phyloP scores from a whole-genome alignment of 108 stramenopile genomes.

The Fragilariopsis cylindrus region DNA sequence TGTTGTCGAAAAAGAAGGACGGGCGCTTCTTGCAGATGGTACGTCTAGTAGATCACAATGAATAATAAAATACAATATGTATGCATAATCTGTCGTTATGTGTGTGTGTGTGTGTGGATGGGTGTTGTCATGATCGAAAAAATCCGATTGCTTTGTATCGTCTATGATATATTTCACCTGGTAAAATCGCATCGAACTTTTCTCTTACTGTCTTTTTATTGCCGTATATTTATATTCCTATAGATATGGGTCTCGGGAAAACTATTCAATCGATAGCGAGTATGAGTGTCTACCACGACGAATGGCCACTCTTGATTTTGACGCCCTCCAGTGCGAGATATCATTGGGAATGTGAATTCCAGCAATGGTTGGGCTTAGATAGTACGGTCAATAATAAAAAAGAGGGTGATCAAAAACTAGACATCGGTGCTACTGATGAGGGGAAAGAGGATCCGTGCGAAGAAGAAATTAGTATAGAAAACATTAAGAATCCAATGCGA shows the following conservation, averaged over 20 bases:
- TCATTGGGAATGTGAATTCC: slow-evolving; percentile 94
- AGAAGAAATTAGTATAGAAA: not conserved
- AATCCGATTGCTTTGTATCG: no score
- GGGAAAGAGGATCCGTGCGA: not conserved
- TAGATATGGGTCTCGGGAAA: slow-evolving; percentile 70
- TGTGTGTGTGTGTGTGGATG: slow-evolving; percentile 21
- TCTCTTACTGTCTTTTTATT: not conserved
- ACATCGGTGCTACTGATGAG: slow-evolving; percentile 19
- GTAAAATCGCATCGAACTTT: not conserved
- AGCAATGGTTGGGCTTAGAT: slow-evolving; percentile 73
- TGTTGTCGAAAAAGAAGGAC: slow-evolving; percentile 71
- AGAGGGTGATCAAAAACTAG: slow-evolving; percentile 12
- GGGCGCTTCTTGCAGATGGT: slow-evolving; percentile 89
- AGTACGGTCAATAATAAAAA: slow-evolving; percentile 28
- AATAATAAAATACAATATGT: no score
- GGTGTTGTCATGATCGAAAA: not conserved
- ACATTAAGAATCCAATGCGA: slow-evolving; percentile 18
- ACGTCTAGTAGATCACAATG: slow-evolving; percentile 4
- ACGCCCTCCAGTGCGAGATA: slow-evolving; percentile 90
- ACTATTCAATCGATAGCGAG: slow-evolving; percentile 91
- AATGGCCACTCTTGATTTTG: slow-evolving; percentile 94
- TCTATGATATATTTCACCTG: no score
- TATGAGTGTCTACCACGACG: slow-evolving; percentile 73
- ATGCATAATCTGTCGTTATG: not conserved
- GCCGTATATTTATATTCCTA: not conserved